These are phyloP conservation scores for Trametes punicea DNA, from an alignment of 768 basidiomycete species.

Conservation along the genomic window DNA sequence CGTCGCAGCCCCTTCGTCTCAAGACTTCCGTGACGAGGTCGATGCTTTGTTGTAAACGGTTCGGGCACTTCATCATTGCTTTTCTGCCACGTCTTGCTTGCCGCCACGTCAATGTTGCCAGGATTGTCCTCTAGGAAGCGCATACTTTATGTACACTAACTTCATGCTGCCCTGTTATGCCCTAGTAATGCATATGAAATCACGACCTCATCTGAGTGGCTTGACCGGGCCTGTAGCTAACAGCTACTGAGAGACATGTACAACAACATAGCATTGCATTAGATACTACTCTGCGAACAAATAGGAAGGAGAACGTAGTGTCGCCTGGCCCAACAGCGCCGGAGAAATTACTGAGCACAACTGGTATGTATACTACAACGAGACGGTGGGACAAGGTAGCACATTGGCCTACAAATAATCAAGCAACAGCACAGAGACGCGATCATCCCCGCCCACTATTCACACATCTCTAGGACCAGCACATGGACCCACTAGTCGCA, in stretches of 20 bases:
- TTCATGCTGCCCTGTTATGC: background rate
- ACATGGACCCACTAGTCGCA: background rate
- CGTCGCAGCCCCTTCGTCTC: slow-evolving; percentile 19
- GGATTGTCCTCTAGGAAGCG: background rate
- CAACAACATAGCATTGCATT: background rate
- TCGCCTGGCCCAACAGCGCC: background rate
- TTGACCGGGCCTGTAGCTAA: too few species aligned
- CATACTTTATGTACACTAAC: slow-evolving; percentile 6
- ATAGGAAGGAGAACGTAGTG: background rate
- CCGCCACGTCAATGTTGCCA: background rate
- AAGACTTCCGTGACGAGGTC: slow-evolving; percentile 24
- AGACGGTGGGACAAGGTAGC: slow-evolving; percentile 2
- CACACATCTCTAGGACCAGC: background rate
- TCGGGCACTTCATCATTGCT: background rate
- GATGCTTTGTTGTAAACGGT: slow-evolving; percentile 22
- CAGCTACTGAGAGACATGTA: too few species aligned
- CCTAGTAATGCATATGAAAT: background rate
- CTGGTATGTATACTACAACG: slow-evolving; percentile 4
- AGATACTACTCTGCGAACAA: background rate
- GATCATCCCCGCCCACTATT: background rate
- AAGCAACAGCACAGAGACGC: background rate
- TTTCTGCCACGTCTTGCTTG: background rate
- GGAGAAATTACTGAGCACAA: slow-evolving; percentile 4
- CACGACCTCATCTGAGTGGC: background rate
- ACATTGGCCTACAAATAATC: slow-evolving; percentile 15